Evolutionary conservation across 192 early-diverging fungal species (phyloP), one percentile per base, ranked within the genome.

Genomic region (Geosiphon pyriformis): DNA sequence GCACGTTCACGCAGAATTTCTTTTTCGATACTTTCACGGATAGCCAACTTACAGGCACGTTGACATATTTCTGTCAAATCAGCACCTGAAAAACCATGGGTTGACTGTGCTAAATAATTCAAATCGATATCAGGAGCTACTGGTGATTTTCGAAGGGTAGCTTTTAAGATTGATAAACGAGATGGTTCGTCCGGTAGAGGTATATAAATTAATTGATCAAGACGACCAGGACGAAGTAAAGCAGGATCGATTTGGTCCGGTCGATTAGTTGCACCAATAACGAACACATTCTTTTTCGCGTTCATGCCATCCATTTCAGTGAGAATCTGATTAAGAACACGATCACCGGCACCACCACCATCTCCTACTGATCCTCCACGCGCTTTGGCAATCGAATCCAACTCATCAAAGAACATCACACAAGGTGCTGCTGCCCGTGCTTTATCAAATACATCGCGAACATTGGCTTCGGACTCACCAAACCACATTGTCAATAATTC

Each of bases 241-340:
- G 96, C 96, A 6, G 90, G 85, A 78, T 99, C 96, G 49, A 99
- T 98, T 81, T 96, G 94, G 77, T 99, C 96, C 10, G 96, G 96
- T 68, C 96, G 81, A 80, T 99, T 99, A 61, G 96, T 99, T 26
- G 96, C 96, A 61, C 95, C 96, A 80, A 99, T 99, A 55, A 99
- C 94, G 78, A 99, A 99, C 34, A 99, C 95, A 74, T 96, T 94
- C 86, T 98, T 98, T 83, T 96, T 96, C 63, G 94, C 94, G 72
- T 95, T 95, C 96, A 99, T 99, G 71, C 96, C 96, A 70, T 99
- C 96, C 94, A 99, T 98, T 78, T 98, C 96, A 12, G 96, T 98
- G 69, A 99, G 80, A 67, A 99, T 94, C 83, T 98, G 95, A 83
- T 98, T 99, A 33, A 99, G 84, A 22, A 99, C 95, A 80, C 96